A percentile compares a stretch with the other conserved stretches of the same genome.
These are phyloP conservation scores for Symbiodinium natans DNA, from an alignment of 73 alveolate genomes.

Conservation along the genomic window DNA sequence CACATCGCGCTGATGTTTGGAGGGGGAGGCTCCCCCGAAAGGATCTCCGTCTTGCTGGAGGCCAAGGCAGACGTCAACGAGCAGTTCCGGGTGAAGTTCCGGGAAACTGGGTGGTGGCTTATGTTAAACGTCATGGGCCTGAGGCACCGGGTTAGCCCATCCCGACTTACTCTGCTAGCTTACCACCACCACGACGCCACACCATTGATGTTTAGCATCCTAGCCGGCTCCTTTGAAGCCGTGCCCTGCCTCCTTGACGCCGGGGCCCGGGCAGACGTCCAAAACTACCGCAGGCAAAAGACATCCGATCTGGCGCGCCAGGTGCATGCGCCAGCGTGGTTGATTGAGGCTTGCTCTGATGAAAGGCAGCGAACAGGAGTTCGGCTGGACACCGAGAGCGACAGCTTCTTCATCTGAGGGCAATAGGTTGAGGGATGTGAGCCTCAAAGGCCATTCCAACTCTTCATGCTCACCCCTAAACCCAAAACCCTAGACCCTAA, in stretches of 20 bases:
- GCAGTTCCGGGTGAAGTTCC: not conserved
- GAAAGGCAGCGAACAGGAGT: no score
- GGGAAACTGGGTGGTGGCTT: not conserved
- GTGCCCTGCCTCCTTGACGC: not conserved
- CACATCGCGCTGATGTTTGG: not conserved
- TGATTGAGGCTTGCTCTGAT: no score
- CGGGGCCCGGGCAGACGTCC: constrained; percentile 24
- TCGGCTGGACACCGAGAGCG: no score
- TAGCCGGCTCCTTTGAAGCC: not conserved
- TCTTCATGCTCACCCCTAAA: no score
- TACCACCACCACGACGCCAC: constrained; percentile 25
- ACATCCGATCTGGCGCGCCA: not conserved
- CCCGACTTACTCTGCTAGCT: not conserved
- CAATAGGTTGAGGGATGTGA: no score
- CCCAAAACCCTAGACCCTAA: no score
- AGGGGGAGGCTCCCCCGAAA: not conserved
- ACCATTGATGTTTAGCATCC: constrained; percentile 7
- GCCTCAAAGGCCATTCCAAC: no score
- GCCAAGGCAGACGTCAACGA: constrained; percentile 34
- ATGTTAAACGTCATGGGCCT: not conserved
- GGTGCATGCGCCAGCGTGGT: no score
- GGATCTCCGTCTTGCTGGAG: not conserved
- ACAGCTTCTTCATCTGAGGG: no score
- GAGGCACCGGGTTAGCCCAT: not conserved
- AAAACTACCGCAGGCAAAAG: not conserved